A percentile compares a stretch with the other conserved stretches of the same genome.
Conservation (phyloP, 495 filamentous ascomycete genomes). For the Haplographium delicatum region DNA sequence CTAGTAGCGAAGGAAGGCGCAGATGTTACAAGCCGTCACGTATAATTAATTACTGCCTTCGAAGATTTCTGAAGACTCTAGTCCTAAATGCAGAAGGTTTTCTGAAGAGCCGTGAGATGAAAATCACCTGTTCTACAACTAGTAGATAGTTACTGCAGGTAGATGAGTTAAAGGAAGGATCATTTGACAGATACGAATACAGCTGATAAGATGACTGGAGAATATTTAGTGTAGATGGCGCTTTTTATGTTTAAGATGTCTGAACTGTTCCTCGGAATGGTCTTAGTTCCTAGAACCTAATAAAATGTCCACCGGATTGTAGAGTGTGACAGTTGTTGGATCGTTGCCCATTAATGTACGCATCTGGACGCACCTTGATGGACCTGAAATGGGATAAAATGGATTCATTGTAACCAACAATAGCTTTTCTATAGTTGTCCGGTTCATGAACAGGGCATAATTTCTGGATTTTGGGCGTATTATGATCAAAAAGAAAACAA, state of each 20-base stretch:
- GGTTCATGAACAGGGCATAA: background rate
- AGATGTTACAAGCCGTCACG: slow-evolving; percentile 19
- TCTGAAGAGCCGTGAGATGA: no score
- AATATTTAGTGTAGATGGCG: slow-evolving; percentile 16
- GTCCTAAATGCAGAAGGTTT: slow-evolving; percentile 15
- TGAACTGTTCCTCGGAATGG: no score
- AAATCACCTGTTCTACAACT: no score
- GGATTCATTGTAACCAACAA: slow-evolving; percentile 15
- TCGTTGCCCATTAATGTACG: no score
- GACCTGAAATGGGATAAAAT: no score
- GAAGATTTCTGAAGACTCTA: slow-evolving; percentile 21
- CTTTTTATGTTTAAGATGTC: no score
- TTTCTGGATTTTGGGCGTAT: slow-evolving; percentile 4
- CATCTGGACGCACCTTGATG: no score
- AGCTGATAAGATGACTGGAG: slow-evolving; percentile 15
- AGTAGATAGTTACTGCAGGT: slow-evolving; percentile 17
- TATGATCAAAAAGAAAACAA: slow-evolving; percentile 15
- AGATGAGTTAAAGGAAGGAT: slow-evolving; percentile 17
- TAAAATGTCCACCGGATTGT: no score
- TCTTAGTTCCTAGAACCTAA: no score
- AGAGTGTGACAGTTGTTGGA: no score
- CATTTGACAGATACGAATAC: slow-evolving; percentile 15
- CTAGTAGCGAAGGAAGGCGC: slow-evolving; percentile 20
- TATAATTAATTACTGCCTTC: slow-evolving; percentile 18
- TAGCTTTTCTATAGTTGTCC: slow-evolving; percentile 13